A percentile compares a stretch with the other conserved stretches of the same genome.
Evolutionary conservation across 768 basidiomycete species (phyloP).

Genomic region (Agaricus blazei): DNA sequence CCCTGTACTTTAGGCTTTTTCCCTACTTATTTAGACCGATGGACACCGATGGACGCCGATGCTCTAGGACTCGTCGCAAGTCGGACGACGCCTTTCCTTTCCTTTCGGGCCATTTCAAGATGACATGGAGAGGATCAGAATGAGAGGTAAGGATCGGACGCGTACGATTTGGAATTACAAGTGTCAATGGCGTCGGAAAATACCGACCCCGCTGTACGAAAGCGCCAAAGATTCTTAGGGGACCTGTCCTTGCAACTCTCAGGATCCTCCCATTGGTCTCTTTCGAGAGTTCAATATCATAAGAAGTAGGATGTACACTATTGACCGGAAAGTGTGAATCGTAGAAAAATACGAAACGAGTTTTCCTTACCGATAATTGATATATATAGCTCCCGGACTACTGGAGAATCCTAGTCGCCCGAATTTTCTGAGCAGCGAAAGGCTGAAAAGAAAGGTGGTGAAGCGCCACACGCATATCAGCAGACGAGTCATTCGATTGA

Average conservation of each 20-base stretch:
- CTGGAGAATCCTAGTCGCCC: too few relatives aligned
- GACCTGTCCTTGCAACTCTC: neutral
- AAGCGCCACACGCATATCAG: too few relatives aligned
- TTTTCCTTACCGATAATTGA: too few relatives aligned
- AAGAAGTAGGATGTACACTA: too few relatives aligned
- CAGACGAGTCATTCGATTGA: conserved; percentile 25
- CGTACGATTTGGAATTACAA: neutral
- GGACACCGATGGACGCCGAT: neutral
- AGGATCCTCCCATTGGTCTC: neutral
- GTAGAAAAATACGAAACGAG: too few relatives aligned
- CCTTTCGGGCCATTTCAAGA: neutral
- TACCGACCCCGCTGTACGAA: neutral
- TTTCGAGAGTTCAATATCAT: too few relatives aligned
- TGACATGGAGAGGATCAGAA: neutral
- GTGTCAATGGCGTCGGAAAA: neutral
- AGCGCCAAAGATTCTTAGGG: too few relatives aligned
- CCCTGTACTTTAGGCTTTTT: neutral
- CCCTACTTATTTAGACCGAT: neutral
- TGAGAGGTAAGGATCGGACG: neutral
- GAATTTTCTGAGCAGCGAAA: too few relatives aligned
- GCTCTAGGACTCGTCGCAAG: neutral
- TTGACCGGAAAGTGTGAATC: too few relatives aligned
- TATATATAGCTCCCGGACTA: too few relatives aligned
- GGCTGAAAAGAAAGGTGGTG: too few relatives aligned
- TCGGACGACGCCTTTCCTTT: neutral